Evolutionary conservation across 2,329 filamentous ascomycete species (phyloP), one percentile per base, ranked within the genome.

Genomic region (Phialophora expanda): DNA sequence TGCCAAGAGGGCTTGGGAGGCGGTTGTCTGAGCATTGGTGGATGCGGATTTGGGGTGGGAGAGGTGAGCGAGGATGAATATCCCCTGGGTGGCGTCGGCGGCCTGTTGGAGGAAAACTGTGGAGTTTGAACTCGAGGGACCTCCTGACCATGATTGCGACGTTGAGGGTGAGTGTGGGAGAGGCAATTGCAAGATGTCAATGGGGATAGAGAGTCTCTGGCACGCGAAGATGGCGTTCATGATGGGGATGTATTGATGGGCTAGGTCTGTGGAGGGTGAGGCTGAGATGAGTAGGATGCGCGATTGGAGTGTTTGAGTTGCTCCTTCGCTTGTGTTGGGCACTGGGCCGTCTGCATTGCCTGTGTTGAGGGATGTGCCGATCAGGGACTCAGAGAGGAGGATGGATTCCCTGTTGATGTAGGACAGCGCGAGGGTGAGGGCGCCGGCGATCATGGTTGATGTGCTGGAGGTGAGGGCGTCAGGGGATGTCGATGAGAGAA

Each of bases 181-280:
- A 56, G 70, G 69, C 7, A 99, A 84, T 71, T 96, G 90, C 67
- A 96, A 86, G 38, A 97, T 94, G 77, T 99, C 95, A 73, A 99
- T 93, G 26, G 93, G 91, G 69, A 99, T 92, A 72, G 87, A 87
- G 62, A 93, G 86, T 70, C 94, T 89, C 74, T 96, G 91, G 66
- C 94, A 95, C 2, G 95, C 95, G 78, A 99, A 99, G 67, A 98
- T 96, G 73, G 90, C 87, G 80, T 99, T 99, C 95, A 99, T 99
- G 72, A 96, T 95, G 0, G 94, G 90, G 63, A 99, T 99, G 81
- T 99, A 99, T 78, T 98, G 89, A 67, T 87, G 90, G 4, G 93
- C 88, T 0, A 96, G 87, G 73, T 94, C 91, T 74, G 92, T 92
- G 46, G 92, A 96, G 14, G 92, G 92, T 55, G 92, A 96, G 4